Base-by-base conservation (phyloP, 1,284 basidiomycete species). In the Ganoderma multipileum region DNA sequence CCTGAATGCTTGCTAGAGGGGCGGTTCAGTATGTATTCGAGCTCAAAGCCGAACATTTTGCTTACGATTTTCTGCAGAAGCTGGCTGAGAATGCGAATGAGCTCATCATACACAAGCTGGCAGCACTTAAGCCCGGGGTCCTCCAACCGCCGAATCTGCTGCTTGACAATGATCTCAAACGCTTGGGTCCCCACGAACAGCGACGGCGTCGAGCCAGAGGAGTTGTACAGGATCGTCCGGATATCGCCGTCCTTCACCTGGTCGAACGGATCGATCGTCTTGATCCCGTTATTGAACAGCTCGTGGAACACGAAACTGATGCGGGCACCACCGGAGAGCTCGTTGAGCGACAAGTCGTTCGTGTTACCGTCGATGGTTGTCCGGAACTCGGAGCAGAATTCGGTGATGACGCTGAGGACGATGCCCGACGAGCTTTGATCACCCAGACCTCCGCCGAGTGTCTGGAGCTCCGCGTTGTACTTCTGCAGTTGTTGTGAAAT, bases 271-370 rank as follows among this genome's bases (percentile, higher is more conserved):
- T 99, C 97, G 77, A 99, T 96, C 71, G 86, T 90, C 86, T 93
- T 97, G 79, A 99, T 89, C 72, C 97, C 97, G 78, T 95, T 97
- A 83, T 96, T 97, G 87, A 95, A 99, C 67, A 99, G 83, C 81
- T 99, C 97, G 80, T 99, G 97, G 87, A 96, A 99, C 67, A 99
- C 97, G 77, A 98, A 99, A 76, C 92, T 94, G 85, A 99, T 98
- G 82, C 97, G 91, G 41, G 97, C 97, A 83, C 97, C 97, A 77
- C 97, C 97, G 20, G 95, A 96, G 30, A 99, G 88, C 82, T 99
- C 97, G 78, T 98, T 98, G 76, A 98, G 80, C 6, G 94, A 94
- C 59, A 99, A 83, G 78, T 99, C 97, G 79, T 97, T 96, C 47
- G 95, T 96, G 83, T 95, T 97, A 79, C 97, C 97, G 79, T 99